Evolutionary conservation across 192 early-diverging fungal species (phyloP), one percentile per base, ranked within the genome.

Genomic region (Entomortierella beljakovae): DNA sequence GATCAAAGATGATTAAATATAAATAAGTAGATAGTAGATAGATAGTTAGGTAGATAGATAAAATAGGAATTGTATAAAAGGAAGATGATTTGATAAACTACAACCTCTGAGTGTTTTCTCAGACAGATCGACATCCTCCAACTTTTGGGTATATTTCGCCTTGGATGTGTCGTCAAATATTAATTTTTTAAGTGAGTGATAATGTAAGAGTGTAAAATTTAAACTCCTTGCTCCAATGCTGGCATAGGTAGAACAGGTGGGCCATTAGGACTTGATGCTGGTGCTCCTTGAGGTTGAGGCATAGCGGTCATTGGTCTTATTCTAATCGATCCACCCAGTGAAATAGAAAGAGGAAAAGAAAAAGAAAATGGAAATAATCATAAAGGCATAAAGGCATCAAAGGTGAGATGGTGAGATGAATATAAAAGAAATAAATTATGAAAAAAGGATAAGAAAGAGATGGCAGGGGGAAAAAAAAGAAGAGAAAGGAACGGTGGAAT

Each of bases 301-400:
- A 69, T 52, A n/a, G 46, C 67, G 20, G 57, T 43, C 22, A 42
- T 22, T 1, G 57, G 54, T 50, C 55, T 57, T 57, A 43, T 48
- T 48, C 66, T 68, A 46, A 13, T 11, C 53, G 23, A 33, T 11
- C 56, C 22, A 33, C 33, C 46, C 22, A 28, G 31, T 43, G 33
- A 18, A 37, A 29, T 20, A 56, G 40, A 65, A 23, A 26, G 11
- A 33, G 18, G 32, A 3, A 43, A 57, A 55, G 29, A 28, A 25
- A 31, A 32, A 13, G 64, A 56, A 33, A 35, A 4, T 23, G 33
- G 35, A 32, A 20, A 50, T 52, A 3, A 64, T 31, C 33, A 31
- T 16, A 29, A 32, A n/a, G 61, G 26, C 3, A 50, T 46, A 35
- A 32, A 23, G 48, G 35, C 20, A 34, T 25, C 22, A 32, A n/a